These are phyloP conservation scores for Cladorrhinum samala DNA, from an alignment of 495 filamentous ascomycete genomes.

Conservation along the genomic window DNA sequence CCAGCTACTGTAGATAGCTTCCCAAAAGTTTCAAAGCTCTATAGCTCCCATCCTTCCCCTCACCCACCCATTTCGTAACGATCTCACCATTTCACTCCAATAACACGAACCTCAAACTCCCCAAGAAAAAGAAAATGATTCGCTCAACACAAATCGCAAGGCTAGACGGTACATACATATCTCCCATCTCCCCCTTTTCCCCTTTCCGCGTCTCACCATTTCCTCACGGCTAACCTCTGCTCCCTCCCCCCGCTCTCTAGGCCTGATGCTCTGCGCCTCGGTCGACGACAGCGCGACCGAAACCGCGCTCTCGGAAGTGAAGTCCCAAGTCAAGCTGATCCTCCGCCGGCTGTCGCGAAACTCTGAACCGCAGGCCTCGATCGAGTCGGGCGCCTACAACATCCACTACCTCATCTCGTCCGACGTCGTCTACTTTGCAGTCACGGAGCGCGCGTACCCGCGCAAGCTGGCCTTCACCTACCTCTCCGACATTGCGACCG, in stretches of 20 bases:
- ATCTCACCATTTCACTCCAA: background rate
- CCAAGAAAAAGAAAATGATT: too few species aligned
- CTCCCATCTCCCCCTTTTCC: background rate
- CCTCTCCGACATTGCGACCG: slow-evolving; percentile 81
- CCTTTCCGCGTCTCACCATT: background rate
- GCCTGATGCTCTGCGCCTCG: slow-evolving; percentile 89
- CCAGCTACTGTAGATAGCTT: too few species aligned
- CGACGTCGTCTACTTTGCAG: slow-evolving; percentile 82
- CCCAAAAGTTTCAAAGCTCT: too few species aligned
- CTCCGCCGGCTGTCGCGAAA: slow-evolving; percentile 79
- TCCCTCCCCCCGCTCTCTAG: slow-evolving; percentile 42
- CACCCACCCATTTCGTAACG: background rate
- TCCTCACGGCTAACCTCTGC: too few species aligned
- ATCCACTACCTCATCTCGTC: slow-evolving; percentile 84
- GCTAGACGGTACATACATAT: slow-evolving; percentile 66
- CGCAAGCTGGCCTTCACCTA: slow-evolving; percentile 99
- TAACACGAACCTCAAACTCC: slow-evolving; percentile 16
- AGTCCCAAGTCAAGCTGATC: slow-evolving; percentile 83
- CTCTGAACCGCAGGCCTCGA: slow-evolving; percentile 83
- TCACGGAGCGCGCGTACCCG: slow-evolving; percentile 89
- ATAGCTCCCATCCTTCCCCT: background rate
- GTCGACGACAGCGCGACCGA: slow-evolving; percentile 71
- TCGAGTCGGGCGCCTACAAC: slow-evolving; percentile 72
- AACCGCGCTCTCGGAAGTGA: slow-evolving; percentile 85
- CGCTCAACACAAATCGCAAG: slow-evolving; percentile 90